Evolutionary conservation across 345 rosid genomes (phyloP), one percentile per base, ranked within the genome.

Genomic region (Erucastrum elatum): DNA sequence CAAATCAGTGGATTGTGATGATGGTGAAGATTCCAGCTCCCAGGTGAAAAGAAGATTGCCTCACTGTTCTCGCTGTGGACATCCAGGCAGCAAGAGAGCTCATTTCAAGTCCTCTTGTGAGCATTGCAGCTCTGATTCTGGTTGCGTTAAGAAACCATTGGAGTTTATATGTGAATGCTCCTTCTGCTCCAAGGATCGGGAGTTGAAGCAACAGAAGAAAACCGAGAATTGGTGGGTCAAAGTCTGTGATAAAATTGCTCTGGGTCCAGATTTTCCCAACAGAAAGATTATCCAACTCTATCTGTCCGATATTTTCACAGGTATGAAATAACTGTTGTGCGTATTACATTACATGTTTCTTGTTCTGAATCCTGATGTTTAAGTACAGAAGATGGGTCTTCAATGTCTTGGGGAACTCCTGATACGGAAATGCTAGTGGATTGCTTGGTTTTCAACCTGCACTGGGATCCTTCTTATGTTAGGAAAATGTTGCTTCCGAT

Each of bases 11-110:
- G 63, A 58, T 21, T 3, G 0, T 29, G 83, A 75, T 68, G 84
- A 71, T 72, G 82, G 79, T 68, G 81, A 37, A 27, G 71, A 68
- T 76, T 35, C 76, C 71, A 25, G 44, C 74, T 78, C 85, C 35
- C 81, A 84, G 75, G 85, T 67, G 80, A 78, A 71, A 15, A 78
- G 55, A 37, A 86, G 85, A 82, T 55, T 74, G 76, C 82, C 90
- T 80, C 99, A 95, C 80, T 93, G 98, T 70, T 89, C 97, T 61
- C 83, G 87, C 64, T 91, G 99, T 84, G 98, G 99, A 74, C 99
- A 95, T 84, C 94, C 92, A 1, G 93, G 97, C 26, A 88, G 79
- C 81, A 91, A 89, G 82, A 88, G 72, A 81, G 82, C 70, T 30
- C 99, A 95, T 82, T 74, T 82, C 34, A 88, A 84, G 84, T 76